These are phyloP conservation scores for Fusarium longipes DNA, from an alignment of 2,329 filamentous ascomycete genomes.

Conservation along the genomic window DNA sequence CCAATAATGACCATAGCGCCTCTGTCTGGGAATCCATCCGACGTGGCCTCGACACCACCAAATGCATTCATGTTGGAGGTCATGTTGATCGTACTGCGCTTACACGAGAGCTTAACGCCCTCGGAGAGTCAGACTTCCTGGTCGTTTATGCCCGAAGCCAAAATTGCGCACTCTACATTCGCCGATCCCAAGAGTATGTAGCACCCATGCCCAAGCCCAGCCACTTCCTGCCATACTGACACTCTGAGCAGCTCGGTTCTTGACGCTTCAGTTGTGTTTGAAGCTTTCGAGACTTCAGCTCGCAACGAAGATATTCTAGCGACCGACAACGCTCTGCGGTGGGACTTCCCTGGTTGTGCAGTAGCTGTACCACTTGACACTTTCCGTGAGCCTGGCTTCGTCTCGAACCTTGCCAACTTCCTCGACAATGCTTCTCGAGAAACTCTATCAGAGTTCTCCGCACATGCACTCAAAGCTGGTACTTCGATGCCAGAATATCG, in stretches of 20 bases:
- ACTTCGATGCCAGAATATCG: constrained; percentile 63
- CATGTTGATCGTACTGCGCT: constrained; percentile 35
- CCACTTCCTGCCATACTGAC: neutral
- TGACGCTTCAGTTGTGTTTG: constrained; percentile 54
- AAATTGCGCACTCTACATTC: constrained; percentile 50
- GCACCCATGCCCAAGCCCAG: neutral
- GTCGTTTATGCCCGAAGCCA: constrained; percentile 42
- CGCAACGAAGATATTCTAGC: constrained; percentile 63
- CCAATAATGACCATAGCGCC: constrained; percentile 16
- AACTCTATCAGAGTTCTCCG: constrained; percentile 64
- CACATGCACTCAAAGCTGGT: constrained; percentile 64
- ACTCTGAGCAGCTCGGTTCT: constrained; percentile 36
- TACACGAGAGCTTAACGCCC: constrained; percentile 26
- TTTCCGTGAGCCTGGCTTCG: constrained; percentile 42
- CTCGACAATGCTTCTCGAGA: constrained; percentile 68
- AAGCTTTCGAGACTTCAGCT: constrained; percentile 71
- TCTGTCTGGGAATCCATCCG: constrained; percentile 33
- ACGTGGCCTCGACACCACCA: constrained; percentile 38
- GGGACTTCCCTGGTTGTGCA: constrained; percentile 69
- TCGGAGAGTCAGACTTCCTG: constrained; percentile 34
- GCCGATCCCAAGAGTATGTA: constrained; percentile 45
- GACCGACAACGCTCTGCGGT: constrained; percentile 62
- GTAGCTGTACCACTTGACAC: constrained; percentile 57
- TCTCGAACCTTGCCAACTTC: constrained; percentile 59
- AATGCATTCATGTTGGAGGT: constrained; percentile 28